Base-by-base conservation (phyloP, 2,329 filamentous ascomycete genomes). In the Rhynchosporium secalis region DNA sequence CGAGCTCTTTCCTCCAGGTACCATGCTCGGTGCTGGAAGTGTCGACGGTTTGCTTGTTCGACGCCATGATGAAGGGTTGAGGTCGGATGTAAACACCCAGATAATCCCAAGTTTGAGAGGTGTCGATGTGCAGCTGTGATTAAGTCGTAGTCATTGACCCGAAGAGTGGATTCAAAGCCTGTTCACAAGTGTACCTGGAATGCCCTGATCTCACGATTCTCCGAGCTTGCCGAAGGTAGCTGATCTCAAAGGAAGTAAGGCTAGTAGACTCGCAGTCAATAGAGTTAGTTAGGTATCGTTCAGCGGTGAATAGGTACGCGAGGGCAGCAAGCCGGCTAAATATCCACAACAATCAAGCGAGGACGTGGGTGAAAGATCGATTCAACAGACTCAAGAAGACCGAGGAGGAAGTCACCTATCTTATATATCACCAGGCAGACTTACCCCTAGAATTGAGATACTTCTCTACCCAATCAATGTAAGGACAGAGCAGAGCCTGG, bases 1-100 rank as follows among this genome's bases (percentile, higher is more conserved):
- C 73, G 33, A 77, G 66, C 55, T 75, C 75, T 61, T 75, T 69
- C 12, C 67, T 64, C 67, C 65, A 68, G 10, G 59, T 43, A 7
- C 65, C 52, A 1, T 59, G 54, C 54, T 66, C 62, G 8, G 66
- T 68, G 52, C 63, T 70, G 3, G 65, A 60, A 1, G 65, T 67
- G 36, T 69, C 62, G 20, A 67, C 65, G 46, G 57, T 28, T 12
- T 26, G 2, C 8, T 58, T 47, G 31, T 28, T 59, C 31, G 47
- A 43, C 2, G 46, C 57, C 57, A 59, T 59, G 56, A 48, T 38
- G 54, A 54, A 2, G 5, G 8, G 26, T 28, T 26, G 1, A 36
- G 12, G 3, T 33, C 20, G 33, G 29, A 13, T 38, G 6, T 4
- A 5, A 9, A 13, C 3, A 33, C 9, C 4, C 20, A 10, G 9